Evolutionary conservation across 31 red algal species (phyloP).

Genomic region (Bonnemaisonia californica): DNA sequence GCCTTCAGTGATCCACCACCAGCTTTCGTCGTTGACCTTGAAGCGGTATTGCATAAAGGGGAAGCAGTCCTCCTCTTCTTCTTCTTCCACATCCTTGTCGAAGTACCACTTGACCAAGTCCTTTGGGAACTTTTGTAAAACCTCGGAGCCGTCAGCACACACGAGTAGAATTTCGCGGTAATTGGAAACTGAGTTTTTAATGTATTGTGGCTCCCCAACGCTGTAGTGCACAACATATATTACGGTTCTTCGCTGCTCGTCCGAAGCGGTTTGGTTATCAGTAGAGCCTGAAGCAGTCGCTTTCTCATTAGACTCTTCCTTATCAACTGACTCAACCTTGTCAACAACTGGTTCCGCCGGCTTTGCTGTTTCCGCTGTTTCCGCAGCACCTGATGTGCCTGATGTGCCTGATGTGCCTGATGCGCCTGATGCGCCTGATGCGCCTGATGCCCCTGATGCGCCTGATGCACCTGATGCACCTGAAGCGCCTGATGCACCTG

Average conservation of each 20-base stretch:
- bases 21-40: not conserved
- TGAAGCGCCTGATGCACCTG: too few species aligned
- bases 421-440: too few species aligned
- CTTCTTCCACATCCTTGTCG: not conserved
- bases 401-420: too few species aligned
- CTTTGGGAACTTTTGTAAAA: not conserved
- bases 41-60: not conserved
- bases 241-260: not conserved
- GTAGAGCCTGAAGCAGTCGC: too few species aligned
- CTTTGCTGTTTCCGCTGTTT: too few species aligned
- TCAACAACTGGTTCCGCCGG: too few species aligned
- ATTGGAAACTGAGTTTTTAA: not conserved
- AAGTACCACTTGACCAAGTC: not conserved
- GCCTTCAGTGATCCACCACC: conserved; percentile 21
- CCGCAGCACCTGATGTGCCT: too few species aligned
- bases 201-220: not conserved
- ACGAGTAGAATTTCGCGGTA: conserved; percentile 1
- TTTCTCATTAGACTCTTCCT: too few species aligned
- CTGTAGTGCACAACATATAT: conserved; percentile 16
- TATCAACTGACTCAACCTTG: too few species aligned
- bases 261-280: too few species aligned
- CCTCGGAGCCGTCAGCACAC: not conserved
- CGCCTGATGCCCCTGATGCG: too few species aligned
- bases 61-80: not conserved
- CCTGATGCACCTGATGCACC: too few species aligned